These are phyloP conservation scores for Barnettozyma californica DNA, from an alignment of 805 yeast genomes.

Conservation along the genomic window DNA sequence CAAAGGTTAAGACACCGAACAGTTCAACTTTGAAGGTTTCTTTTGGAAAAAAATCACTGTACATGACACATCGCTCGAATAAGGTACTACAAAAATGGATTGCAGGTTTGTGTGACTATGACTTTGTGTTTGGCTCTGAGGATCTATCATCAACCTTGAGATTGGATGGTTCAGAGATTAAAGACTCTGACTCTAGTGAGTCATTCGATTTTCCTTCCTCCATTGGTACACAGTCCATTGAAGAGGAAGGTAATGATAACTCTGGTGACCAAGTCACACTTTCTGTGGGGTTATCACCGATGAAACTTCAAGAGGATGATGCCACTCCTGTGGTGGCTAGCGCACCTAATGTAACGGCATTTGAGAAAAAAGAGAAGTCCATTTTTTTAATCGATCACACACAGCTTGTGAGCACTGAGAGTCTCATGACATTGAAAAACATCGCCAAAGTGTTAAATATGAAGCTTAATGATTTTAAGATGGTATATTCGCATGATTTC, in stretches of 20 bases:
- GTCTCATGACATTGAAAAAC: constrained; percentile 15
- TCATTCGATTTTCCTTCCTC: neutral
- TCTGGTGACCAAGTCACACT: constrained; percentile 15
- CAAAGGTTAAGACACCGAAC: constrained; percentile 18
- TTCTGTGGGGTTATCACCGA: constrained; percentile 22
- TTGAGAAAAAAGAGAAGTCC: constrained; percentile 13
- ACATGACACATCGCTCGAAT: constrained; percentile 24
- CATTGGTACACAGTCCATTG: neutral
- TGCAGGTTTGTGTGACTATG: constrained; percentile 32
- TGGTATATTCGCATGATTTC: constrained; percentile 15
- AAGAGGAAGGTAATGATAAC: neutral
- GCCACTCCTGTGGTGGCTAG: neutral
- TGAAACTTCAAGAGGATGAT: constrained; percentile 11
- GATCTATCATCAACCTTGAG: constrained; percentile 30
- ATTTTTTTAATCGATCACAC: constrained; percentile 18
- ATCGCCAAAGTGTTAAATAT: constrained; percentile 17
- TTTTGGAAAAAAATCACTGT: constrained; percentile 17
- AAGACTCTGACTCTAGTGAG: constrained; percentile 16
- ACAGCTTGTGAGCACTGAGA: constrained; percentile 3
- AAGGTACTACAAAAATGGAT: constrained; percentile 37
- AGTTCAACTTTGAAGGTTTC: constrained; percentile 16
- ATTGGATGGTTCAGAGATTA: constrained; percentile 1
- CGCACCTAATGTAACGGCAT: neutral
- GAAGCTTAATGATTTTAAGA: constrained; percentile 11
- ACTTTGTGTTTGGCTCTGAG: constrained; percentile 25